Evolutionary conservation across 148 eudicot species (phyloP).

Genomic region (Vaccinium myrtillus): DNA sequence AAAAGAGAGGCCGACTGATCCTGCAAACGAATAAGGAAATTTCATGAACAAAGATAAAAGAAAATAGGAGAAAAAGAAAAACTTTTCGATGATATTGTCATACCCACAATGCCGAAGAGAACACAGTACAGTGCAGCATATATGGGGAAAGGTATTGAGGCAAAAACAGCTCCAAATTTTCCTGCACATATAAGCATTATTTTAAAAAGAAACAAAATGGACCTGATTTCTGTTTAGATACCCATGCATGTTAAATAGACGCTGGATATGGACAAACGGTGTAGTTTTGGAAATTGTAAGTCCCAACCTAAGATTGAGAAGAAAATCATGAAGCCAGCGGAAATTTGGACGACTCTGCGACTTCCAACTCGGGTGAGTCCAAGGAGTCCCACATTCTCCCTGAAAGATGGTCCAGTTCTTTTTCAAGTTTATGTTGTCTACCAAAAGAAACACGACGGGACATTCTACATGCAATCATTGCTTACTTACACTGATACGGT

Average conservation of each 20-base stretch:
- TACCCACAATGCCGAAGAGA: constrained; percentile 93
- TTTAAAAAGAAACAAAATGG: background rate
- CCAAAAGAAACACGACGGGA: background rate
- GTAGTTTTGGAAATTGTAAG: background rate
- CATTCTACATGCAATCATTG: background rate
- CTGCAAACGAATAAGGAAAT: constrained; percentile 45
- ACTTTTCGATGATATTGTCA: constrained; percentile 19
- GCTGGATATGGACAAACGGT: background rate
- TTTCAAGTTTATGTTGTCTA: constrained; percentile 4
- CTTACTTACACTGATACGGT: constrained; percentile 87
- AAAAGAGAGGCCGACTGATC: constrained; percentile 94
- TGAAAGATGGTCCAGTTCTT: constrained; percentile 28
- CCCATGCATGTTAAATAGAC: background rate
- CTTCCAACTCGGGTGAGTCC: constrained; percentile 99
- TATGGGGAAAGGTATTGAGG: constrained; percentile 93
- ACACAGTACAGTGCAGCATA: constrained; percentile 84
- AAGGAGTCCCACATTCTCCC: constrained; percentile 95
- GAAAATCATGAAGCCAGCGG: constrained; percentile 98
- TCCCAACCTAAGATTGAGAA: constrained; percentile 82
- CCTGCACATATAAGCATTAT: constrained; percentile 47
- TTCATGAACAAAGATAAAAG: background rate
- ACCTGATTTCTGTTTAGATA: background rate
- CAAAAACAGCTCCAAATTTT: constrained; percentile 97
- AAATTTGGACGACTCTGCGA: constrained; percentile 95
- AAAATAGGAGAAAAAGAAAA: background rate